Percentiles rank a stretch among this genome's conserved stretches.
Evolutionary conservation across 345 rosid genomes (phyloP).

Genomic region (Eucalyptus albens): DNA sequence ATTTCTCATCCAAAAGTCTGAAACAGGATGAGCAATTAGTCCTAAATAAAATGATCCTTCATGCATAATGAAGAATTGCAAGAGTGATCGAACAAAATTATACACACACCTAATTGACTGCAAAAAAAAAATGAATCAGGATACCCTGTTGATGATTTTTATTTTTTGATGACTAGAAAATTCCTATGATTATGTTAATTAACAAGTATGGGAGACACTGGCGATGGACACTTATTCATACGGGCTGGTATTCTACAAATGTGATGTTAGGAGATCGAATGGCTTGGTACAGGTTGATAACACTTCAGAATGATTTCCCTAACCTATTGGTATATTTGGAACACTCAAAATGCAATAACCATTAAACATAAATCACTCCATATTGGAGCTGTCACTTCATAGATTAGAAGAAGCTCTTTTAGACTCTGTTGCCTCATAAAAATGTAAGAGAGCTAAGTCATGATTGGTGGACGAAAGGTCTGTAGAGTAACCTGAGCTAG

Average conservation of each 20-base stretch:
- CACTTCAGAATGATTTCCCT: background rate
- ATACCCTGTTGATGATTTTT: background rate
- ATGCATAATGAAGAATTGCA: background rate
- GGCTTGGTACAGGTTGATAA: background rate
- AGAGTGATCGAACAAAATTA: background rate
- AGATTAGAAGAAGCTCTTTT: background rate
- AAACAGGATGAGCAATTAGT: background rate
- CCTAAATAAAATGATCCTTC: background rate
- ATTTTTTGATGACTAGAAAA: background rate
- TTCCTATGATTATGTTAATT: background rate
- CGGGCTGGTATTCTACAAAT: background rate
- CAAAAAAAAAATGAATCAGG: background rate
- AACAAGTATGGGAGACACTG: background rate
- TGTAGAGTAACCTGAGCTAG: background rate
- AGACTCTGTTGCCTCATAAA: background rate
- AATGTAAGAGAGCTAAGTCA: background rate
- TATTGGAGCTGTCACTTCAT: background rate
- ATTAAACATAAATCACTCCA: background rate
- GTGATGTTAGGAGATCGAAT: background rate
- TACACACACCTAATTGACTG: background rate
- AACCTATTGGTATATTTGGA: background rate
- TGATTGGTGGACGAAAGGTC: background rate
- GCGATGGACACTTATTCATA: background rate
- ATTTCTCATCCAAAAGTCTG: background rate
- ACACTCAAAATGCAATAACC: background rate